Conservation (phyloP, 2,329 filamentous ascomycete species). For the Phaeoacremonium minimum region DNA sequence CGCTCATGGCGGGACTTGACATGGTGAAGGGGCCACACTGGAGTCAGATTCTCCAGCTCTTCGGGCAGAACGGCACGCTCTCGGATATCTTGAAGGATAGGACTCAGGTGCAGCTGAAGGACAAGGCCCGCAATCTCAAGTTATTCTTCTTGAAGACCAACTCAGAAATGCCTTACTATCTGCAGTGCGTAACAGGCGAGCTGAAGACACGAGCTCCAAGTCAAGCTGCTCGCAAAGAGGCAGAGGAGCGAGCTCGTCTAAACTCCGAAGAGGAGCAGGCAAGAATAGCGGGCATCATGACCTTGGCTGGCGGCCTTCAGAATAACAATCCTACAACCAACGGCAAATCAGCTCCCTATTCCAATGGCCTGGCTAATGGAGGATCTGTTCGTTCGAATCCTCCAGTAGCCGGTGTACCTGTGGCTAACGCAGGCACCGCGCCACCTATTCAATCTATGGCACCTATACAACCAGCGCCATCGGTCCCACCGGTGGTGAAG, state of each 20-base stretch:
- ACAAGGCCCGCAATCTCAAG: constrained; percentile 87
- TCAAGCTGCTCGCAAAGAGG: constrained; percentile 65
- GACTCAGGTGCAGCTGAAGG: constrained; percentile 88
- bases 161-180: constrained; percentile 83
- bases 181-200: constrained; percentile 85
- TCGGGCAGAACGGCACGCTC: constrained; percentile 73
- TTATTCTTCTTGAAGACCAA: constrained; percentile 89
- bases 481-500: too few species aligned
- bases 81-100: constrained; percentile 82
- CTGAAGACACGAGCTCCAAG: constrained; percentile 79
- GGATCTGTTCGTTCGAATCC: too few species aligned
- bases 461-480: too few species aligned
- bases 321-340: constrained; percentile 28
- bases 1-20: constrained; percentile 82
- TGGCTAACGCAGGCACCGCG: too few species aligned
- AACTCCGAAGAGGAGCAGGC: constrained; percentile 57
- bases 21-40: constrained; percentile 88
- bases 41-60: constrained; percentile 85
- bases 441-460: too few species aligned
- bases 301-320: constrained; percentile 48
- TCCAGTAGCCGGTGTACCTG: too few species aligned
- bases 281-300: constrained; percentile 56
- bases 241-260: constrained; percentile 57
- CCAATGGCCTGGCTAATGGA: too few species aligned
- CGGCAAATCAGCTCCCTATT: too few species aligned